Conservation (phyloP, 148 eudicot species). For the Fagopyrum tataricum region DNA sequence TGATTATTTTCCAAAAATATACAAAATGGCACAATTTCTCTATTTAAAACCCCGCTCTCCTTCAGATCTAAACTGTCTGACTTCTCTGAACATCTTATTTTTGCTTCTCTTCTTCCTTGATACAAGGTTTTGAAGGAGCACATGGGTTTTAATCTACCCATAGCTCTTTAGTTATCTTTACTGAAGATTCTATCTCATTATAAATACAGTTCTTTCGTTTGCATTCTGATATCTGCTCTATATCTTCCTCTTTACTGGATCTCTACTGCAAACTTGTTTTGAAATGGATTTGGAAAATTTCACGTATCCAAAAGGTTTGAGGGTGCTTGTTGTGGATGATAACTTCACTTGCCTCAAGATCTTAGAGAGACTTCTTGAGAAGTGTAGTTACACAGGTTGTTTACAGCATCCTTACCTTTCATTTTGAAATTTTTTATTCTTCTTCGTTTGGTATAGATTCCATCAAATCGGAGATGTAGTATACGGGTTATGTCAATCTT, state of each 20-base stretch:
- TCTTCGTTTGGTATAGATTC: background rate
- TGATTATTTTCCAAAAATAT: background rate
- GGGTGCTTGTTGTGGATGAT: conserved; percentile 3
- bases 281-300: background rate
- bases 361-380: background rate
- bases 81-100: background rate
- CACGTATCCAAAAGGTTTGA: background rate
- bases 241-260: background rate
- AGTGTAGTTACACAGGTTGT: background rate
- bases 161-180: background rate
- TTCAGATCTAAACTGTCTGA: background rate
- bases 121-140: background rate
- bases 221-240: background rate
- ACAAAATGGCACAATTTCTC: background rate
- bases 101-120: background rate
- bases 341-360: background rate
- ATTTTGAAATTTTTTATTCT: background rate
- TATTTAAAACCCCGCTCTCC: background rate
- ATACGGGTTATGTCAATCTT: background rate
- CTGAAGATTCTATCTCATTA: background rate
- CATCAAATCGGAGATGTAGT: too few relatives aligned
- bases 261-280: background rate
- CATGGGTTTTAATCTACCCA: background rate
- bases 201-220: background rate
- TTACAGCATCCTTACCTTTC: background rate